Percentiles rank a stretch among this genome's conserved stretches.
phyloP scores from a whole-genome alignment of 73 alveolate species.

The Paramecium primaurelia region DNA sequence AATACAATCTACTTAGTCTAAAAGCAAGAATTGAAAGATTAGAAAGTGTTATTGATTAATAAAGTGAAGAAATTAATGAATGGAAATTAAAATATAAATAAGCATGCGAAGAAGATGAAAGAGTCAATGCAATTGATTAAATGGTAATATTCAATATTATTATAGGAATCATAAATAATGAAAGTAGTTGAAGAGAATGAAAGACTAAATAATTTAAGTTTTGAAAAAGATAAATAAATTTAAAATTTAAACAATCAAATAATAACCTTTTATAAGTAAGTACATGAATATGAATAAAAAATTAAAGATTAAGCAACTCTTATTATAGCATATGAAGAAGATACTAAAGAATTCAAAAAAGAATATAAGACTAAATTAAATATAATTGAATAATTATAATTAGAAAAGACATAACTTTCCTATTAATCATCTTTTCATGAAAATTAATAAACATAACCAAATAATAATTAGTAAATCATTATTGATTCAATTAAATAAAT shows the following conservation, averaged over 20 bases:
- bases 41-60: neutral
- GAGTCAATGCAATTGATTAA: neutral
- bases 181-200: constrained; percentile 36
- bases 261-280: neutral
- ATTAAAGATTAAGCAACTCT: neutral
- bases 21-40: neutral
- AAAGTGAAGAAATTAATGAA: constrained; percentile 8
- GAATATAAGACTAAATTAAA: neutral
- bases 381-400: neutral
- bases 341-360: neutral
- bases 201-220: neutral
- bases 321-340: neutral
- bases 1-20: neutral
- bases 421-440: neutral
- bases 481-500: neutral
- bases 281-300: neutral
- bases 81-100: constrained; percentile 26
- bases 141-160: neutral
- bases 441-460: neutral
- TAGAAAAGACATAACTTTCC: neutral
- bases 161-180: neutral
- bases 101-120: constrained; percentile 37
- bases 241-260: neutral
- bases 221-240: neutral
- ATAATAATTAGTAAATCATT: neutral